phyloP scores from a whole-genome alignment of 75 land plant species.

The Pseudotsuga menziesii region DNA sequence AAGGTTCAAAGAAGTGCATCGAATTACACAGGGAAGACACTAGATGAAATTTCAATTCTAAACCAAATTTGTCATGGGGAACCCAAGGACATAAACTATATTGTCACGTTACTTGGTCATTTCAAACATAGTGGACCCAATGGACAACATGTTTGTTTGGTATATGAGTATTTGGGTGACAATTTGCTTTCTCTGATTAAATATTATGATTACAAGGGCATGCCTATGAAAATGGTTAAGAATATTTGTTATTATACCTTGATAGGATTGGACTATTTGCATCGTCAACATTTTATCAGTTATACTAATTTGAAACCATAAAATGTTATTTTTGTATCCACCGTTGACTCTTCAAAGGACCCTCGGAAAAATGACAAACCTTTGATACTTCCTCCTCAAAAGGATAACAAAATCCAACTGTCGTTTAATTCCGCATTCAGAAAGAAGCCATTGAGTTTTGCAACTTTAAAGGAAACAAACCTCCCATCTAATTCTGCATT shows the following conservation, averaged over 20 bases:
- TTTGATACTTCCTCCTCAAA: constrained; percentile 34
- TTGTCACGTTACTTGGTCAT: constrained; percentile 70
- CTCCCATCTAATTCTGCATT: too few relatives aligned
- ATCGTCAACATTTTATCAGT: constrained; percentile 64
- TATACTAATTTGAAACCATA: constrained; percentile 89
- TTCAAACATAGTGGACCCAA: constrained; percentile 88
- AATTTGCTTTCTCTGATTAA: constrained; percentile 61
- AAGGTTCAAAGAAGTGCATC: constrained; percentile 89
- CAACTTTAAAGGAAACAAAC: too few relatives aligned
- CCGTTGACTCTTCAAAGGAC: constrained; percentile 71
- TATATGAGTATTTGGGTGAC: constrained; percentile 82
- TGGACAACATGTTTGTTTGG: constrained; percentile 84
- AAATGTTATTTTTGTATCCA: constrained; percentile 63
- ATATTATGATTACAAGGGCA: constrained; percentile 60
- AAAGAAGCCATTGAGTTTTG: too few relatives aligned
- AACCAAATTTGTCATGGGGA: constrained; percentile 63
- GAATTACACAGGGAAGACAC: constrained; percentile 70
- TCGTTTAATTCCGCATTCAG: too few relatives aligned
- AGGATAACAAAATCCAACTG: constrained; percentile 10
- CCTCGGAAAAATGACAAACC: constrained; percentile 37
- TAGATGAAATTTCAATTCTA: constrained; percentile 72
- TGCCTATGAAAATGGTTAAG: constrained; percentile 64
- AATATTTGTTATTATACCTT: constrained; percentile 71
- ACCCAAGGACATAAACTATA: constrained; percentile 48
- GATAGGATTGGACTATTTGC: constrained; percentile 76